Percentiles rank a stretch among this genome's conserved stretches.
phyloP scores from a whole-genome alignment of 108 stramenopile species.

The Cyclostephanos invisitatus region DNA sequence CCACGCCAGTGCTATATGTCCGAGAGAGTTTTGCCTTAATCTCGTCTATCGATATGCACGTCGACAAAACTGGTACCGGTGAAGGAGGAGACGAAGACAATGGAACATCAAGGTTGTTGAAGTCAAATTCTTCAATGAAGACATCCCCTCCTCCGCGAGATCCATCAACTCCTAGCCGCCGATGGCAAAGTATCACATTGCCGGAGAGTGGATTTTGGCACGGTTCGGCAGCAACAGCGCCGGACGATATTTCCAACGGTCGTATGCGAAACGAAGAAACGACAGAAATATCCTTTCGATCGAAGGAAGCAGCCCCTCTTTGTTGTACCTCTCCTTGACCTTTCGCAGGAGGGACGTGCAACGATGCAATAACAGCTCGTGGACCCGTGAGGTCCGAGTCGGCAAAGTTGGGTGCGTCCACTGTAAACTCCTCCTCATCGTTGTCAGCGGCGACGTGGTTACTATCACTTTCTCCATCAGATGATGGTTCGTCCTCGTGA shows the following conservation, averaged over 20 bases:
- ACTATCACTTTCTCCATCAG: background rate
- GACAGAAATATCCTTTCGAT: background rate
- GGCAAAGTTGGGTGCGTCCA: constrained; percentile 7
- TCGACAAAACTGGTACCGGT: constrained; percentile 44
- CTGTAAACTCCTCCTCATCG: constrained; percentile 2
- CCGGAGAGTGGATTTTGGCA: constrained; percentile 69
- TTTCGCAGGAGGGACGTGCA: background rate
- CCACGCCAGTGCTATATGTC: constrained; percentile 29
- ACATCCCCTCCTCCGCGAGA: constrained; percentile 22
- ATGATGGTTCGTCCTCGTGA: background rate
- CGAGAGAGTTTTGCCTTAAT: constrained; percentile 54
- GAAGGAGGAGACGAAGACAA: background rate
- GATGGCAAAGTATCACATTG: constrained; percentile 63
- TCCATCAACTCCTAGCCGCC: background rate
- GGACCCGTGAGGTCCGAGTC: background rate
- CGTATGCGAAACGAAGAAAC: constrained; percentile 23
- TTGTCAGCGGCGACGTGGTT: background rate
- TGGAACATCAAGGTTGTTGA: constrained; percentile 4
- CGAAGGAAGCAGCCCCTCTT: background rate
- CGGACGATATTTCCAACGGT: constrained; percentile 19
- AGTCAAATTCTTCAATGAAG: constrained; percentile 54
- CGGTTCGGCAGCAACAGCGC: constrained; percentile 29
- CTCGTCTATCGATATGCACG: constrained; percentile 55
- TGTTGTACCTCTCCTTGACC: background rate
- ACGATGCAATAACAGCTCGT: background rate